phyloP scores from a whole-genome alignment of 257 asterid genomes.

The Galeopsis tetrahit region DNA sequence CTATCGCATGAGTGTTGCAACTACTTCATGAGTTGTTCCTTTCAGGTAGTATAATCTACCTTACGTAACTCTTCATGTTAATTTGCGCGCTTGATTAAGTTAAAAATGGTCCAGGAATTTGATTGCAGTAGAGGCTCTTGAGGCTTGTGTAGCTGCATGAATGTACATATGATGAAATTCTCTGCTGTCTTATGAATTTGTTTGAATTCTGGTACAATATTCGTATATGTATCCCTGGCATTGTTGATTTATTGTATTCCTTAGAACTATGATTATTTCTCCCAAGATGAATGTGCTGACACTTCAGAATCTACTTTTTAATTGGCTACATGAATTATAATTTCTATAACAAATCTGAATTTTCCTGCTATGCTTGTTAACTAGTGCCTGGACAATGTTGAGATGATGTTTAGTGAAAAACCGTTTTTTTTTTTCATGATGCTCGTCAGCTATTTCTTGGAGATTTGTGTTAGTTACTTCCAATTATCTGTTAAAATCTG shows the following conservation, averaged over 20 bases:
- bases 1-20: not conserved
- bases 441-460: not conserved
- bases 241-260: not conserved
- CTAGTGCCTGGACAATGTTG: not conserved
- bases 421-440: not conserved
- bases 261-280: too few relatives aligned
- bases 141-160: not conserved
- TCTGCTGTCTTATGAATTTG: not conserved
- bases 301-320: not conserved
- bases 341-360: not conserved
- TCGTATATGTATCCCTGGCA: not conserved
- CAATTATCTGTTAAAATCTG: not conserved
- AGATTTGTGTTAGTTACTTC: not conserved
- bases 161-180: slow-evolving; percentile 3
- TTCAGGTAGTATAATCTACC: slow-evolving; percentile 8
- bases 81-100: not conserved
- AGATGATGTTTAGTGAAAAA: not conserved
- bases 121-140: slow-evolving; percentile 18
- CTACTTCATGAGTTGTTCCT: slow-evolving; percentile 2
- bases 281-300: not conserved
- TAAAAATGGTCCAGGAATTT: not conserved
- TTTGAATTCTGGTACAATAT: not conserved
- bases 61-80: not conserved
- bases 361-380: not conserved
- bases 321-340: not conserved